These are phyloP conservation scores for Solanum virginianum DNA, from an alignment of 257 asterid species.

Conservation along the genomic window DNA sequence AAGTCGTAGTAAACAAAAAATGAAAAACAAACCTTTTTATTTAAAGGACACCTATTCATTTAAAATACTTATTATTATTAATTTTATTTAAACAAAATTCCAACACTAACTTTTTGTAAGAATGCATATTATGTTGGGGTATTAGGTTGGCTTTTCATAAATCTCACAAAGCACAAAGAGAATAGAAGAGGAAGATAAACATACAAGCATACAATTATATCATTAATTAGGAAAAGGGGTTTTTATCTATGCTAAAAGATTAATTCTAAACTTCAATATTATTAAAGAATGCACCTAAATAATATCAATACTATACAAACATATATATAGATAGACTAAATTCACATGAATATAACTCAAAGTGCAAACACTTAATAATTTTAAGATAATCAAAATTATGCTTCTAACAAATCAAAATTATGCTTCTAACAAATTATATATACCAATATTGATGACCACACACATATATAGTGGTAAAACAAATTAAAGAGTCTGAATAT, in stretches of 20 bases:
- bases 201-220: neutral
- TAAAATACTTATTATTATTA: neutral
- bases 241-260: neutral
- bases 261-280: neutral
- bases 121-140: neutral
- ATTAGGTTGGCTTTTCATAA: neutral
- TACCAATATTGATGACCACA: neutral
- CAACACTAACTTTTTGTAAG: neutral
- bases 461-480: neutral
- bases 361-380: neutral
- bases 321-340: neutral
- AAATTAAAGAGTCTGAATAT: neutral
- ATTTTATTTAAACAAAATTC: neutral
- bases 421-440: neutral
- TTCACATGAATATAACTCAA: neutral
- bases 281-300: neutral
- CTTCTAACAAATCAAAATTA: neutral
- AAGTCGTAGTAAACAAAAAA: neutral
- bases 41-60: neutral
- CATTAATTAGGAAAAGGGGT: neutral
- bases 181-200: neutral
- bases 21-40: neutral
- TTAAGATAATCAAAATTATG: neutral
- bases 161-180: neutral
- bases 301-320: neutral